Conservation (phyloP, 2,329 filamentous ascomycete species). For the Paraconiothyrium brasiliense region DNA sequence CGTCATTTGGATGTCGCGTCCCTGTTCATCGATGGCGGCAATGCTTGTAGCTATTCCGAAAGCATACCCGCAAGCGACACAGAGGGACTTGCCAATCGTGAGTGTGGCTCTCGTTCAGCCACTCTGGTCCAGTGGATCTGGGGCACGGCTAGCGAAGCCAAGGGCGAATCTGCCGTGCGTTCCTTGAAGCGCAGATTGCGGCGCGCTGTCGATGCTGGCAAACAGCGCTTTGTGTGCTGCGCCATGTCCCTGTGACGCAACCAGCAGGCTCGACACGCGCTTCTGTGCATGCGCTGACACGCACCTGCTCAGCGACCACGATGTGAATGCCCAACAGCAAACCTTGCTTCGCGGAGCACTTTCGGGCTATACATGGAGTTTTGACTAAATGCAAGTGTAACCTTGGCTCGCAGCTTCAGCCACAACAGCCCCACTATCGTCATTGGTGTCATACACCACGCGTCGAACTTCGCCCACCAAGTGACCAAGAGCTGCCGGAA, state of each 20-base stretch:
- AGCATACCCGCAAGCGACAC: background rate
- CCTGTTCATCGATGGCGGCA: background rate
- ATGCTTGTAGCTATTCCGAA: conserved; percentile 1
- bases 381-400: background rate
- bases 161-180: conserved; percentile 14
- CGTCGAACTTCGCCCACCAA: conserved; percentile 28
- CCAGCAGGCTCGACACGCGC: conserved; percentile 8
- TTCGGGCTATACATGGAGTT: conserved; percentile 4
- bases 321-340: background rate
- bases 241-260: conserved; percentile 17
- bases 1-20: background rate
- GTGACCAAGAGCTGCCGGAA: conserved; percentile 4
- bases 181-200: conserved; percentile 3
- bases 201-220: background rate
- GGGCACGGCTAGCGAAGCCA: conserved; percentile 7
- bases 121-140: conserved; percentile 4
- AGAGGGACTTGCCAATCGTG: background rate
- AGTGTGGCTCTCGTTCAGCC: conserved; percentile 3
- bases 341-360: background rate
- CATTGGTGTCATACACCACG: conserved; percentile 38
- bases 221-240: conserved; percentile 12
- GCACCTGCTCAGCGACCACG: background rate
- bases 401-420: conserved; percentile 30
- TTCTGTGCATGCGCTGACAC: conserved; percentile 4
- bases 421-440: conserved; percentile 33